Evolutionary conservation across 306 rosid genomes (phyloP).

Genomic region (Begonia masoniana): DNA sequence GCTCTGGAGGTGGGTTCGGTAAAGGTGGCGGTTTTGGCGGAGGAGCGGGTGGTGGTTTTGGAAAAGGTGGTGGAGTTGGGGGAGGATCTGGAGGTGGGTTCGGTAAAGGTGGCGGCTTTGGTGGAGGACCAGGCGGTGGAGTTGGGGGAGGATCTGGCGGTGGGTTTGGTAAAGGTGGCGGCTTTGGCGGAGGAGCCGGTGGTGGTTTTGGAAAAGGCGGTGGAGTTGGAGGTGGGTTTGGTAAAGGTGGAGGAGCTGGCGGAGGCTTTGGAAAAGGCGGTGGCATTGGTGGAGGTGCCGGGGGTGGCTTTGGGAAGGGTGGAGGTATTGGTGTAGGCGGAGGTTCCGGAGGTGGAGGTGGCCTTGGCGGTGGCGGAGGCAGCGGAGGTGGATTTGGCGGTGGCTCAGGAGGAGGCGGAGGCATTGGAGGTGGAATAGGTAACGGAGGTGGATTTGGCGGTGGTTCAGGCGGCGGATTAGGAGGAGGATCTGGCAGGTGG

Average conservation of each 20-base stretch:
- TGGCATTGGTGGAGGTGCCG: neutral
- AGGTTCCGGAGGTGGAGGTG: neutral
- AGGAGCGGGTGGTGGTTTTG: constrained; percentile 24
- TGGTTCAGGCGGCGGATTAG: constrained; percentile 8
- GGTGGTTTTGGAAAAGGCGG: constrained; percentile 13
- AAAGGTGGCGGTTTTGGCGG: constrained; percentile 9
- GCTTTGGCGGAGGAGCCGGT: constrained; percentile 10
- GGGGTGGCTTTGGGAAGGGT: constrained; percentile 4
- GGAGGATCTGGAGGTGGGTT: constrained; percentile 9
- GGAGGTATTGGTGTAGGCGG: neutral
- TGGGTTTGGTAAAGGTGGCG: constrained; percentile 10
- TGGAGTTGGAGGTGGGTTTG: neutral
- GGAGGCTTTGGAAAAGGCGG: neutral
- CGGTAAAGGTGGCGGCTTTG: constrained; percentile 4
- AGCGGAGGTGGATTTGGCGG: constrained; percentile 10
- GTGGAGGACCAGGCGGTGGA: constrained; percentile 16
- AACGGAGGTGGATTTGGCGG: constrained; percentile 12
- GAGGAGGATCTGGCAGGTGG: constrained; percentile 3
- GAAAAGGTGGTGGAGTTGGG: constrained; percentile 15
- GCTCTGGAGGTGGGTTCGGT: constrained; percentile 11
- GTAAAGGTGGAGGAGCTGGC: constrained; percentile 16
- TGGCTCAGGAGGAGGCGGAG: constrained; percentile 5
- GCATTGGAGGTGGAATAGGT: constrained; percentile 11
- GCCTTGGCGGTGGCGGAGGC: constrained; percentile 10
- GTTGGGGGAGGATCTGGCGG: constrained; percentile 11